A percentile compares a stretch with the other conserved stretches of the same genome.
These are phyloP conservation scores for Aspergillus haitiensis DNA, from an alignment of 495 filamentous ascomycete genomes.

Conservation along the genomic window DNA sequence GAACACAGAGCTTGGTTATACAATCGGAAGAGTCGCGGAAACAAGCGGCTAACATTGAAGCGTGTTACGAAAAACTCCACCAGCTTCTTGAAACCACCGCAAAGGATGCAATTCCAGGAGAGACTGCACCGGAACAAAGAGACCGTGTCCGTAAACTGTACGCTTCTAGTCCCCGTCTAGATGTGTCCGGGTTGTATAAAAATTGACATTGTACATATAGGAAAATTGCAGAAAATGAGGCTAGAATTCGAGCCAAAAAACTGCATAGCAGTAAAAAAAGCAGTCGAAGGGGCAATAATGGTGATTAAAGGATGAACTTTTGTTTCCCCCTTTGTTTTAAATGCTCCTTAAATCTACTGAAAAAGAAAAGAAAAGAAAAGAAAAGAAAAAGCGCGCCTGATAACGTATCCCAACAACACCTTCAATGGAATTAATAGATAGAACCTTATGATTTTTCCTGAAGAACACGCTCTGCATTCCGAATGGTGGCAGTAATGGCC, in stretches of 20 bases:
- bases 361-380: not conserved
- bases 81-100: constrained; percentile 56
- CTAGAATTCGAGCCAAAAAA: constrained; percentile 74
- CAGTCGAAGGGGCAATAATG: constrained; percentile 55
- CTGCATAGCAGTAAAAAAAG: constrained; percentile 77
- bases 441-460: constrained; percentile 23
- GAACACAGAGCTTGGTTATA: constrained; percentile 63
- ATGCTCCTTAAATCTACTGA: constrained; percentile 10
- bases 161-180: constrained; percentile 20
- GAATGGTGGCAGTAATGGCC: constrained; percentile 60
- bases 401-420: constrained; percentile 22
- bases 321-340: constrained; percentile 24
- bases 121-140: constrained; percentile 60
- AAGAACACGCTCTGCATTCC: constrained; percentile 38
- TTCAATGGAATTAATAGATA: constrained; percentile 7
- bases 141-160: constrained; percentile 66
- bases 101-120: constrained; percentile 58
- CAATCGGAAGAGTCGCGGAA: constrained; percentile 67
- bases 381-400: not conserved
- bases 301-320: constrained; percentile 34
- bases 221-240: constrained; percentile 68
- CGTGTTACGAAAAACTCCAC: constrained; percentile 64
- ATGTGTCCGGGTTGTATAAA: not conserved
- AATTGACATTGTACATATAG: constrained; percentile 42
- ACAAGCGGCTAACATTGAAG: constrained; percentile 63